Conservation (phyloP, 129 eudicot genomes). For the Tanacetum coccineum region DNA sequence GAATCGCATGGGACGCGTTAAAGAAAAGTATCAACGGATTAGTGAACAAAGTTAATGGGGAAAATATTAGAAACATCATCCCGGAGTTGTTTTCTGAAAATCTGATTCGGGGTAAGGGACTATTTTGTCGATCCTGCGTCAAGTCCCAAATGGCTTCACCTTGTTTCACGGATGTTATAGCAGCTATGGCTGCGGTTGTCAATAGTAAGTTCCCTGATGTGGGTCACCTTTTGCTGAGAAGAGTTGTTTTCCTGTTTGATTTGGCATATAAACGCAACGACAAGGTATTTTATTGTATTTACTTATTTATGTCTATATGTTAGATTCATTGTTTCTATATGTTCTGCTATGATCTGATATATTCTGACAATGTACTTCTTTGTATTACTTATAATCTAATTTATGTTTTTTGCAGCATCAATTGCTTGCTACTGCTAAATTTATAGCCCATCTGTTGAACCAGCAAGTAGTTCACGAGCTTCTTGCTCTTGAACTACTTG, state of each 20-base stretch:
- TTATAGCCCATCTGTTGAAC: conserved; percentile 86
- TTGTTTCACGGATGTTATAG: conserved; percentile 84
- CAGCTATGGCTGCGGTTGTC: conserved; percentile 87
- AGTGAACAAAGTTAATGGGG: conserved; percentile 87
- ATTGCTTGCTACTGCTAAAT: conserved; percentile 85
- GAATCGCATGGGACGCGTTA: conserved; percentile 93
- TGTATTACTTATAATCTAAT: neutral
- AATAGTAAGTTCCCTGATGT: conserved; percentile 86
- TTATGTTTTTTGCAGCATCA: conserved; percentile 52
- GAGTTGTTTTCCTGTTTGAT: conserved; percentile 75
- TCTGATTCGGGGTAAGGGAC: conserved; percentile 82
- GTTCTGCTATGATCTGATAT: neutral
- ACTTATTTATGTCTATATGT: neutral
- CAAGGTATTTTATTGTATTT: conserved; percentile 43
- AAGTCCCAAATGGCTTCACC: conserved; percentile 99
- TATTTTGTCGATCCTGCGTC: conserved; percentile 88
- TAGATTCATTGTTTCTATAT: neutral
- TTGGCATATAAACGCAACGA: conserved; percentile 87
- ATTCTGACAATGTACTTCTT: too few relatives aligned
- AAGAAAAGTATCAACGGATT: conserved; percentile 88
- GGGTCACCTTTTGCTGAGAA: conserved; percentile 78
- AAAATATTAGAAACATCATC: conserved; percentile 70
- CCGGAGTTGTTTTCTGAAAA: conserved; percentile 81
- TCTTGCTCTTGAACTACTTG: conserved; percentile 86
- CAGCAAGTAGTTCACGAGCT: conserved; percentile 91